Evolutionary conservation across 2,329 filamentous ascomycete genomes (phyloP).

Genomic region (Aureobasidium vineae): DNA sequence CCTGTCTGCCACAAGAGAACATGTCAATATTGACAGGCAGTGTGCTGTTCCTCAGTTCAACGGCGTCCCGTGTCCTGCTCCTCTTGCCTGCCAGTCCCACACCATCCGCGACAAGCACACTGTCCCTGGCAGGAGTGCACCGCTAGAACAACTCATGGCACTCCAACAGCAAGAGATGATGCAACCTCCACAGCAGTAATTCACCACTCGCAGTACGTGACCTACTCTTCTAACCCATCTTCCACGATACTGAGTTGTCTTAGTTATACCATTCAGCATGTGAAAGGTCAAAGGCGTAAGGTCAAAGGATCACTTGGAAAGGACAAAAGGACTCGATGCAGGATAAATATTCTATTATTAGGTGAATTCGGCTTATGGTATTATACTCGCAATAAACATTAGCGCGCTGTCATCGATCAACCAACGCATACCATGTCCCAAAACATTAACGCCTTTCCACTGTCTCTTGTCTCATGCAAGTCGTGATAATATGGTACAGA

Average conservation of each 20-base stretch:
- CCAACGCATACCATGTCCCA: slow-evolving; percentile 15
- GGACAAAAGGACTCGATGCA: not conserved
- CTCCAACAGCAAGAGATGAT: not conserved
- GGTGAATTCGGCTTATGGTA: slow-evolving; percentile 1
- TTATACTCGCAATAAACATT: slow-evolving; percentile 18
- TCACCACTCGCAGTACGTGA: not conserved
- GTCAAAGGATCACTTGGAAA: not conserved
- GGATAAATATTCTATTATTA: not conserved
- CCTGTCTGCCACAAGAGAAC: not conserved
- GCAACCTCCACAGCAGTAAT: not conserved
- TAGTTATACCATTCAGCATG: not conserved
- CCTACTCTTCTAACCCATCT: not conserved
- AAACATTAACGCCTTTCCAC: slow-evolving; percentile 14
- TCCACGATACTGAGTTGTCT: not conserved
- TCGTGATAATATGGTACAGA: slow-evolving; percentile 26
- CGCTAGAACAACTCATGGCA: slow-evolving; percentile 7
- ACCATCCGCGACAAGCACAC: not conserved
- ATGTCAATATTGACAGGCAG: slow-evolving; percentile 13
- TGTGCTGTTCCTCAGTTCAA: slow-evolving; percentile 15
- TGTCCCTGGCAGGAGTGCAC: slow-evolving; percentile 16
- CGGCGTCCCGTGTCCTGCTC: slow-evolving; percentile 9
- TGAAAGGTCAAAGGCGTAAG: not conserved
- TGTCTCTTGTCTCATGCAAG: slow-evolving; percentile 17
- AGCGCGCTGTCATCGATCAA: not conserved
- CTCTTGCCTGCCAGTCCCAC: not conserved